These are phyloP conservation scores for Citrus maxima DNA, from an alignment of 345 rosid genomes.

Conservation along the genomic window DNA sequence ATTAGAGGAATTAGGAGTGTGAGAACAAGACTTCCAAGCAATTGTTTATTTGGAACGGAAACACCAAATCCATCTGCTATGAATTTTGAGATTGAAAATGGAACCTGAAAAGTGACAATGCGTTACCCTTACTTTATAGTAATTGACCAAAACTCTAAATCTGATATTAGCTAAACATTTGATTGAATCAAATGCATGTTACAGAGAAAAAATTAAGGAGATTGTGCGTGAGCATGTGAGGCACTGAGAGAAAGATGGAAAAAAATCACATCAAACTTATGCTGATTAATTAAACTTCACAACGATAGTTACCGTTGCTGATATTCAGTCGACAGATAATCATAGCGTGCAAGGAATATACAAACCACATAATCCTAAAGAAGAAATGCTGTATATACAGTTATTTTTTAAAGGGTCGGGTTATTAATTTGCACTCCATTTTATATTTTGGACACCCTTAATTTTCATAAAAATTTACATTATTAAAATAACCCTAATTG, in stretches of 20 bases:
- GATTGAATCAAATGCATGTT: background rate
- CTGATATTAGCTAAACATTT: background rate
- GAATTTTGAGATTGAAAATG: constrained; percentile 77
- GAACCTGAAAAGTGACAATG: constrained; percentile 47
- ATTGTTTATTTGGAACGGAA: constrained; percentile 44
- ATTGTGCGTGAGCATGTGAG: background rate
- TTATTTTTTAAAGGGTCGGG: too few species aligned
- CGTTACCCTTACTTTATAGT: background rate
- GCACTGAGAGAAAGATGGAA: background rate
- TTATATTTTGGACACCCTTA: too few species aligned
- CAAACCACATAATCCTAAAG: too few species aligned
- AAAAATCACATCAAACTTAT: background rate
- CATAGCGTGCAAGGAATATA: background rate
- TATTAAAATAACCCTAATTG: too few species aligned
- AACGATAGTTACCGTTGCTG: background rate
- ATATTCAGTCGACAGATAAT: background rate
- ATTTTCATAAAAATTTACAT: too few species aligned
- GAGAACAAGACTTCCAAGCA: constrained; percentile 19
- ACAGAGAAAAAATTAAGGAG: background rate
- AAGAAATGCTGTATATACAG: too few species aligned
- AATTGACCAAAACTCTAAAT: background rate
- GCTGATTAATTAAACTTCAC: background rate
- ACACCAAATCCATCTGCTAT: constrained; percentile 84
- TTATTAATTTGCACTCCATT: too few species aligned
- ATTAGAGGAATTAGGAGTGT: constrained; percentile 52